Base-by-base conservation (phyloP, 306 rosid species). In the Cyclanthera cordifolia region DNA sequence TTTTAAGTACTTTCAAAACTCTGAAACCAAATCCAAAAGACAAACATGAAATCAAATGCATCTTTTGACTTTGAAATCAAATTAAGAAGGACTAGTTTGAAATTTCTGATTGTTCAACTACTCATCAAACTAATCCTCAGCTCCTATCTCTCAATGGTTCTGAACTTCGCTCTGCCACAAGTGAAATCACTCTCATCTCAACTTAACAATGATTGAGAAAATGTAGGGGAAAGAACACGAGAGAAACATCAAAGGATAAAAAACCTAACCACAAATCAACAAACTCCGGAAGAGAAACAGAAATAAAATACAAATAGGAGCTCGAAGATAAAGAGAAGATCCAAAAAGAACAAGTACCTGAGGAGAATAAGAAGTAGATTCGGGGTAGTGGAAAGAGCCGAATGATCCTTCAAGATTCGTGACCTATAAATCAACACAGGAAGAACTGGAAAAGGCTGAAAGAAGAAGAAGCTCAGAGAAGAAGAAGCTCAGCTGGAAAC, bases 281-380 rank as follows among this genome's bases (percentile, higher is more conserved):
- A 41, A 63, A 41, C 11, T 63, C 51, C 51, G 6, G 28, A 17
- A 11, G 49, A 17, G 1, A 60, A 60, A 17, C 4, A 2, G 13
- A n/a, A 41, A 61, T 4, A 1, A 63, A 41, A 11, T 12, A 13
- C 2, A 46, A 34, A 8, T 2, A 59, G 3, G 11, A 1, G 16
- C 0, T 41, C 1, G 1, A 25, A 55, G 8, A 19, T 5, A 41
- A 53, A 45, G 49, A 43, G 53, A 41, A 21, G 53, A 45, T 65
- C 70, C 37, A 24, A 65, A 56, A 24, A 65, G 27, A 45, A 12
- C 13, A 45, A 65, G 53, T 43, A 65, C 70, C 70, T 65, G 41
- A 4, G 10, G 3, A 45, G 34, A 39, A 2, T 12, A 45, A 58
- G 24, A 57, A 28, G 20, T 57, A 57, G 65, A 57, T 57, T 57